These are phyloP conservation scores for Hyparrhenia diplandra DNA, from an alignment of 176 grass and related monocot species.

Conservation along the genomic window DNA sequence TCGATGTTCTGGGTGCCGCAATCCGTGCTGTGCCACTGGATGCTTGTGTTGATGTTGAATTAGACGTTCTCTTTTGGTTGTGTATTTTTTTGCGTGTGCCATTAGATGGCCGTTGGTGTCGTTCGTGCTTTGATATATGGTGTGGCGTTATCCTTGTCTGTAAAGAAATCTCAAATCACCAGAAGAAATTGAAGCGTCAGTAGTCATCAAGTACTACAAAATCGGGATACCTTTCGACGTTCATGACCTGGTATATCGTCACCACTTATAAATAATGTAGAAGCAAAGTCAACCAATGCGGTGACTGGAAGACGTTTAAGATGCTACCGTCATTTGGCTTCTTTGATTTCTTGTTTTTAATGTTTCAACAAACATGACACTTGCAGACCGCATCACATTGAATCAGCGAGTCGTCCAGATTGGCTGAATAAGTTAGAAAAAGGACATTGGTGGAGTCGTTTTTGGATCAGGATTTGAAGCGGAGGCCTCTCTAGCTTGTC, in stretches of 20 bases:
- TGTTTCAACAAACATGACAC: conserved; percentile 10
- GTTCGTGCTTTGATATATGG: neutral
- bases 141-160: neutral
- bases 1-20: conserved; percentile 38
- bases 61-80: neutral
- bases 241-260: too few relatives aligned
- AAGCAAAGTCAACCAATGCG: conserved; percentile 72
- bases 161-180: conserved; percentile 4
- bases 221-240: neutral
- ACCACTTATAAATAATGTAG: conserved; percentile 10
- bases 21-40: conserved; percentile 55
- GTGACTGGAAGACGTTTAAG: conserved; percentile 62
- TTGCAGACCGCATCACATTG: conserved; percentile 30
- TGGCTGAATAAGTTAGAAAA: conserved; percentile 32
- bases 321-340: neutral
- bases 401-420: conserved; percentile 19
- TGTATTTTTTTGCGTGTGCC: neutral
- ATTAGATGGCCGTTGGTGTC: neutral
- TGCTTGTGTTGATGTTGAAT: conserved; percentile 49
- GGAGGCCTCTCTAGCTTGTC: neutral
- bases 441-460: conserved; percentile 10
- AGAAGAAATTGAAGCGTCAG: neutral
- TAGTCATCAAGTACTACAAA: neutral
- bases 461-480: neutral
- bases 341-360: neutral